Evolutionary conservation across 2,329 filamentous ascomycete species (phyloP), one percentile per base, ranked within the genome.

Genomic region (Claviceps sp.): DNA sequence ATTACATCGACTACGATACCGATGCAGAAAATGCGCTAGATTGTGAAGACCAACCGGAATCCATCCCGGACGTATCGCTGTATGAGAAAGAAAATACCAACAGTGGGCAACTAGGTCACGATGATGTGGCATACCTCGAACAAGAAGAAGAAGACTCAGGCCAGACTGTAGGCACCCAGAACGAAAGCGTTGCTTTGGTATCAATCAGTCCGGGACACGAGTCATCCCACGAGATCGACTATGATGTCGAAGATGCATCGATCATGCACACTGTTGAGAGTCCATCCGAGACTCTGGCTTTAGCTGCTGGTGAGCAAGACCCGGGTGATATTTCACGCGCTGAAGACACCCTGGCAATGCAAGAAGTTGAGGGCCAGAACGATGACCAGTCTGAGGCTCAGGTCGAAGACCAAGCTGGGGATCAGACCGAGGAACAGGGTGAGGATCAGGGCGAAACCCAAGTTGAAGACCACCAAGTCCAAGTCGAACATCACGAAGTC

Each of bases 1-100:
- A 70, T 51, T 55, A 68, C 23, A 66, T 70, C 48, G 63, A 67
- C 52, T 70, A 68, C 42, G 68, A 69, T 34, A 66, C 62, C 49
- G 68, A 64, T 43, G 47, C 55, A 34, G 51, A 57, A n/a, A 50
- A 50, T 26, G 16, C 26, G 34, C 26, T 20, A 29, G 8, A 48
- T 20, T 2, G 6, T 29, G 34, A 14, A 26, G 34, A 37, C 3
- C 20, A 38, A 4, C 26, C 8, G 9, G n/a, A 45, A 11, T 23
- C 13, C 7, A 20, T 37, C n/a, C 13, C 22, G 14, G 13, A 29
- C 5, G 11, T 34, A 47, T 4, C n/a, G 20, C n/a, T 37, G 4
- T 20, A 48, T 46, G 9, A 20, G 17, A 36, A 50, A 23, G 47
- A 52, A 29, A 29, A 38, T 37, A 36, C 11, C 39, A 43, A 51